Evolutionary conservation across 306 rosid species (phyloP).

Genomic region (Vachellia collinsii): DNA sequence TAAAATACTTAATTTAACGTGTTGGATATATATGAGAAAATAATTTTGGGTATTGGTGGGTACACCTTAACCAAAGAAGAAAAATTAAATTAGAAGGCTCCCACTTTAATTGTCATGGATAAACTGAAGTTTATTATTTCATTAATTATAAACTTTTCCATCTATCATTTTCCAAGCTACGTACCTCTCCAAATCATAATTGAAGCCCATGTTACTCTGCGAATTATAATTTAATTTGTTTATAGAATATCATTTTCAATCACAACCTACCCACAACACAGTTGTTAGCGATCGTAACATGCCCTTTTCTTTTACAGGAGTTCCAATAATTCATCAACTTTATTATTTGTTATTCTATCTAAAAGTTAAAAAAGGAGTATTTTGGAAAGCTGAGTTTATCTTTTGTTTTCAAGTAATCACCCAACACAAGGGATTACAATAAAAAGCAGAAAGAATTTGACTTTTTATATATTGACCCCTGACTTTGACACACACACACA

Average conservation of each 20-base stretch:
- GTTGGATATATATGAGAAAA: too few relatives aligned
- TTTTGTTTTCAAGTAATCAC: not conserved
- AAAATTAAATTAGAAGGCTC: not conserved
- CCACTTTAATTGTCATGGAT: constrained; percentile 1
- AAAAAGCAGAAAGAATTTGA: not conserved
- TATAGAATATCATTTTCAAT: not conserved
- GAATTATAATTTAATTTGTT: not conserved
- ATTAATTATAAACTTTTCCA: not conserved
- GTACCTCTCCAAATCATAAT: not conserved
- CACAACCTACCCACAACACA: not conserved
- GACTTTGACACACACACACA: not conserved
- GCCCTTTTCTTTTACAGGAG: not conserved
- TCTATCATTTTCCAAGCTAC: constrained; percentile 3
- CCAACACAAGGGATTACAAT: not conserved
- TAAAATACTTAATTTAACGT: too few relatives aligned
- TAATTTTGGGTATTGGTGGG: too few relatives aligned
- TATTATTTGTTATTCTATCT: not conserved
- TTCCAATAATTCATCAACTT: not conserved
- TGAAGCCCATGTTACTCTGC: not conserved
- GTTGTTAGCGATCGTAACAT: not conserved
- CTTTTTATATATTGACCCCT: not conserved
- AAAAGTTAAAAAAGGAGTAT: too few relatives aligned
- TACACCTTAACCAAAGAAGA: too few relatives aligned
- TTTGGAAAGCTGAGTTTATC: not conserved
- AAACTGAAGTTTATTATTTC: constrained; percentile 7